Evolutionary conservation across 1,139 yeast species (phyloP).

Genomic region (Pichiaceae sp.): DNA sequence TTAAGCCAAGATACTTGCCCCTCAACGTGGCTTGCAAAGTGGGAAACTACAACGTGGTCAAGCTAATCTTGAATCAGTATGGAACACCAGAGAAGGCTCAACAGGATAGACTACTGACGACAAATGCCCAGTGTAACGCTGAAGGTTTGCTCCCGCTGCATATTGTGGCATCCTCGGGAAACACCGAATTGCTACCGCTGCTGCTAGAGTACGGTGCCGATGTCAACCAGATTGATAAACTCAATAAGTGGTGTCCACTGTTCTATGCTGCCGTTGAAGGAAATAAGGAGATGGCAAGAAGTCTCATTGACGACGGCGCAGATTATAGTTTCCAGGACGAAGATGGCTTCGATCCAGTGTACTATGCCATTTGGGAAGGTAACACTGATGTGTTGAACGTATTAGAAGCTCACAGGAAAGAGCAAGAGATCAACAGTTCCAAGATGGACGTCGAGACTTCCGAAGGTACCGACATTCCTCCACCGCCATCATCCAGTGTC

Average conservation of each 20-base stretch:
- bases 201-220: conserved; percentile 69
- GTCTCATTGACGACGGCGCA: conserved; percentile 67
- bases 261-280: conserved; percentile 90
- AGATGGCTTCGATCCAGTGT: conserved; percentile 74
- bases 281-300: conserved; percentile 61
- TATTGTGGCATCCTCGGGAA: conserved; percentile 82
- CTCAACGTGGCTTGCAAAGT: conserved; percentile 83
- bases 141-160: conserved; percentile 88
- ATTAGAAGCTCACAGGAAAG: conserved; percentile 23
- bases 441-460: not conserved
- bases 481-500: not conserved
- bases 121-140: conserved; percentile 52
- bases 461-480: not conserved
- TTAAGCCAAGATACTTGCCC: conserved; percentile 62
- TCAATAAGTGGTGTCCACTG: conserved; percentile 90
- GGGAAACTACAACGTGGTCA: conserved; percentile 68
- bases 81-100: conserved; percentile 25
- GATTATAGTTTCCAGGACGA: conserved; percentile 68
- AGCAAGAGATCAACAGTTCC: not conserved
- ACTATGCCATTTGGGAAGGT: conserved; percentile 92
- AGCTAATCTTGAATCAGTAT: conserved; percentile 40
- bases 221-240: conserved; percentile 71
- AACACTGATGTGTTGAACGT: conserved; percentile 72
- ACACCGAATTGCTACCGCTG: conserved; percentile 55
- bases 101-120: conserved; percentile 22